Evolutionary conservation across 2,329 filamentous ascomycete species (phyloP).

Genomic region (Nigrospora osmanthi): DNA sequence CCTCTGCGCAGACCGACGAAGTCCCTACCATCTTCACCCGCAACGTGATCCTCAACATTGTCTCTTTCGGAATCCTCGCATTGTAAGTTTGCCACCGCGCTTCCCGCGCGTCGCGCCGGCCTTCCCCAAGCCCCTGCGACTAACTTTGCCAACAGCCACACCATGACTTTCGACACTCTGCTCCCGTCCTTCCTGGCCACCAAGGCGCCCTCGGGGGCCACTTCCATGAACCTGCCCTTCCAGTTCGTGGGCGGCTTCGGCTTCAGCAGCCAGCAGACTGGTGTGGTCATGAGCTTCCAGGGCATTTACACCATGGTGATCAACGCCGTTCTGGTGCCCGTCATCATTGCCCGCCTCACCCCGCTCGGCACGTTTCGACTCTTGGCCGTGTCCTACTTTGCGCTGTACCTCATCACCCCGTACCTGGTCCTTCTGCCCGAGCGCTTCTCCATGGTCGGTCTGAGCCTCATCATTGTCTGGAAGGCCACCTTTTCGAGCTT

Average conservation of each 20-base stretch:
- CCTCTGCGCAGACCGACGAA: constrained; percentile 10
- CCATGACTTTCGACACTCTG: constrained; percentile 91
- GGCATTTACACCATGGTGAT: constrained; percentile 84
- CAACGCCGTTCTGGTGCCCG: constrained; percentile 77
- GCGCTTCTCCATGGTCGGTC: constrained; percentile 60
- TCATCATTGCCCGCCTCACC: constrained; percentile 67
- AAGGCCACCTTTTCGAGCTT: constrained; percentile 91
- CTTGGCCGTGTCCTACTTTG: constrained; percentile 74
- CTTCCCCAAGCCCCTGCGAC: too few species aligned
- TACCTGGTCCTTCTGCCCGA: constrained; percentile 82
- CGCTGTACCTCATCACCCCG: constrained; percentile 79
- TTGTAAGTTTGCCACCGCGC: constrained; percentile 60
- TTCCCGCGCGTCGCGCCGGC: too few species aligned
- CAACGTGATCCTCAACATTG: constrained; percentile 79
- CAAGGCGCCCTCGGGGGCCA: constrained; percentile 36
- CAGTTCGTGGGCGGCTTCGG: constrained; percentile 84
- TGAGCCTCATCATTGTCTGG: constrained; percentile 74
- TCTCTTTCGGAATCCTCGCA: constrained; percentile 85
- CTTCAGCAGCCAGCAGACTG: constrained; percentile 75
- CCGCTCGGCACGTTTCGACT: constrained; percentile 76
- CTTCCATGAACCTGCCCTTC: constrained; percentile 62
- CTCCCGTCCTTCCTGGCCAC: constrained; percentile 88
- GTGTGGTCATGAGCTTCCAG: constrained; percentile 80
- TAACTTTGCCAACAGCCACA: constrained; percentile 55
- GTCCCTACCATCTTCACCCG: constrained; percentile 63